These are phyloP conservation scores for Paradendryphiella salina DNA, from an alignment of 2,329 filamentous ascomycete genomes.

Conservation along the genomic window DNA sequence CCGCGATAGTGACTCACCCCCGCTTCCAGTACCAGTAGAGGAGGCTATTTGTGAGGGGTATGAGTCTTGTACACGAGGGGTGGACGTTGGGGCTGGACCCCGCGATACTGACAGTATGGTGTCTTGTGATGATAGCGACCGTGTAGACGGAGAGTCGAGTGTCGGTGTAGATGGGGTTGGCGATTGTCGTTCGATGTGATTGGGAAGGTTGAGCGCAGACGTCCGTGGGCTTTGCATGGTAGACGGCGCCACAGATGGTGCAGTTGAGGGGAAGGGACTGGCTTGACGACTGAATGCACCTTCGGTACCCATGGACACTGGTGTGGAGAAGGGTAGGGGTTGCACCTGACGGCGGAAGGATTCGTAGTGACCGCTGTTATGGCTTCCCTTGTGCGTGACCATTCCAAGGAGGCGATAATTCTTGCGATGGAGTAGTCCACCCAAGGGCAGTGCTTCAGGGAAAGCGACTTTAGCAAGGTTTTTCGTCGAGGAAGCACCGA, in stretches of 20 bases:
- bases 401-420: slow-evolving; percentile 84
- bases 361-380: slow-evolving; percentile 96
- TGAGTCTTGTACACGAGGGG: slow-evolving; percentile 35
- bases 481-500: slow-evolving; percentile 76
- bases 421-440: slow-evolving; percentile 74
- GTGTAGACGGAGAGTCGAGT: slow-evolving; percentile 37
- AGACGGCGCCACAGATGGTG: slow-evolving; percentile 43
- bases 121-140: slow-evolving; percentile 43
- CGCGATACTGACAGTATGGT: slow-evolving; percentile 29
- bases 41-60: slow-evolving; percentile 25
- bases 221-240: slow-evolving; percentile 54
- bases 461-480: slow-evolving; percentile 94
- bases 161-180: slow-evolving; percentile 29
- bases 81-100: slow-evolving; percentile 37
- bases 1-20: slow-evolving; percentile 24
- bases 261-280: slow-evolving; percentile 54
- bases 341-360: slow-evolving; percentile 87
- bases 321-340: slow-evolving; percentile 78
- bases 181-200: slow-evolving; percentile 30
- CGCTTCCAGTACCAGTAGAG: slow-evolving; percentile 18
- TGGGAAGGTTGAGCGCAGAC: slow-evolving; percentile 39
- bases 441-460: slow-evolving; percentile 81
- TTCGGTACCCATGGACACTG: slow-evolving; percentile 74
- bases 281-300: slow-evolving; percentile 68
- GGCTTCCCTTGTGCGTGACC: slow-evolving; percentile 92